Conservation (phyloP, 2,329 filamentous ascomycete genomes). For the Claviceps maximensis region DNA sequence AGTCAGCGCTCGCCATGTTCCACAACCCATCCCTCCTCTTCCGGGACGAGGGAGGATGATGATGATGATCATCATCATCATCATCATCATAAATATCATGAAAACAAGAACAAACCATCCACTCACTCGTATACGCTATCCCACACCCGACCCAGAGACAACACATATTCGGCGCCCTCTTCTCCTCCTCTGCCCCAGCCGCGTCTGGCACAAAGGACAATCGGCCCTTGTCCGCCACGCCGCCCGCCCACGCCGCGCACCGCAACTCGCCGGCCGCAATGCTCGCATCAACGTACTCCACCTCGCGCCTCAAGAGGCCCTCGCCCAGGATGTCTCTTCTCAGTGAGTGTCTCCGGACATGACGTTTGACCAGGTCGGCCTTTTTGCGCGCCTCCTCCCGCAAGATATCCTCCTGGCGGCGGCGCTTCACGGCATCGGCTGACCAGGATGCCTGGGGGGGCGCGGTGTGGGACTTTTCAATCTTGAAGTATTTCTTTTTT, state of each 20-base stretch:
- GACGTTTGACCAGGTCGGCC: slow-evolving; percentile 19
- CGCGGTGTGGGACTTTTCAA: slow-evolving; percentile 44
- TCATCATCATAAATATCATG: too few species aligned
- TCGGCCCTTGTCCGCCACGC: slow-evolving; percentile 26
- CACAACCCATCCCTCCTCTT: background rate
- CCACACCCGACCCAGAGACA: slow-evolving; percentile 29
- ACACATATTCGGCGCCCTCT: slow-evolving; percentile 21
- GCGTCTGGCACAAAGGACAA: slow-evolving; percentile 22
- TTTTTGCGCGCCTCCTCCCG: slow-evolving; percentile 14
- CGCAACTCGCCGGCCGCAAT: slow-evolving; percentile 14
- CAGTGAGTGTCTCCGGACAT: slow-evolving; percentile 25
- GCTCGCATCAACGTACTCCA: slow-evolving; percentile 7
- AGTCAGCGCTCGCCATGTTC: background rate
- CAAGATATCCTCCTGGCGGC: slow-evolving; percentile 30
- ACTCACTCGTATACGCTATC: slow-evolving; percentile 32
- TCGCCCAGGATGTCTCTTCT: slow-evolving; percentile 20
- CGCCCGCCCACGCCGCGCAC: slow-evolving; percentile 25
- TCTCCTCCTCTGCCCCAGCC: slow-evolving; percentile 10
- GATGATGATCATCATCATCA: too few species aligned
- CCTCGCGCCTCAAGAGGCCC: slow-evolving; percentile 17
- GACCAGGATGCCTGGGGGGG: slow-evolving; percentile 40
- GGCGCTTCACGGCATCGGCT: slow-evolving; percentile 43
- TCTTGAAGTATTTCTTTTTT: slow-evolving; percentile 56
- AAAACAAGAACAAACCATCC: background rate
- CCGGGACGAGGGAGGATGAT: too few species aligned